These are phyloP conservation scores for Septoria linicola DNA, from an alignment of 2,329 filamentous ascomycete genomes.

Conservation along the genomic window DNA sequence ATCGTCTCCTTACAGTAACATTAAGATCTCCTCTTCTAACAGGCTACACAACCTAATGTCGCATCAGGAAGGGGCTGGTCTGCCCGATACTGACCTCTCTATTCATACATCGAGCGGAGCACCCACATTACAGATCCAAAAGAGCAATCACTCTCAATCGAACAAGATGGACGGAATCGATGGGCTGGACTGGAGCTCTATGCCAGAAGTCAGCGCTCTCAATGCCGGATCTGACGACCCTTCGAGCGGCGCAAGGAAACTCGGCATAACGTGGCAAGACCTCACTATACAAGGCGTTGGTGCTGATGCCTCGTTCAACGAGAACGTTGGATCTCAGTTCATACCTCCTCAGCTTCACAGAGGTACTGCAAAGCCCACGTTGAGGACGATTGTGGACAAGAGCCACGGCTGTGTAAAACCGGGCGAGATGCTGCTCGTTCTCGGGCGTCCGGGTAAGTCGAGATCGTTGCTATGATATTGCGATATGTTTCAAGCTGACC, in stretches of 20 bases:
- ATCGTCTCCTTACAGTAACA: too few relatives aligned
- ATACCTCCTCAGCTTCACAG: neutral
- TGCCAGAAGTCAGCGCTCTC: neutral
- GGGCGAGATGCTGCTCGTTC: constrained; percentile 40
- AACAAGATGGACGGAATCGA: too few relatives aligned
- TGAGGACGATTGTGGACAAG: constrained; percentile 58
- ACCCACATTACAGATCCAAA: too few relatives aligned
- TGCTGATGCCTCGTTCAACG: constrained; percentile 62
- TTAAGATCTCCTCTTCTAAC: too few relatives aligned
- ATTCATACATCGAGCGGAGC: too few relatives aligned
- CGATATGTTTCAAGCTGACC: too few relatives aligned
- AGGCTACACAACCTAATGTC: too few relatives aligned
- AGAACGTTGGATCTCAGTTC: constrained; percentile 57
- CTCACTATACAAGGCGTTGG: constrained; percentile 63
- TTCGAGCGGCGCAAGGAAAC: constrained; percentile 33
- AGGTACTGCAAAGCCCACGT: constrained; percentile 34
- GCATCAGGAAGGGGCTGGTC: too few relatives aligned
- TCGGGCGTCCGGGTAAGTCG: constrained; percentile 23
- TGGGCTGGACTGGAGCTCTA: neutral
- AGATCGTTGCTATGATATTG: too few relatives aligned
- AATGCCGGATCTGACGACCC: neutral
- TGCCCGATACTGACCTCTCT: too few relatives aligned
- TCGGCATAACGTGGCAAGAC: constrained; percentile 66
- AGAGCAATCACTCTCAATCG: too few relatives aligned
- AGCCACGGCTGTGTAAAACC: constrained; percentile 65